Evolutionary conservation across 441 rosid genomes (phyloP), one percentile per base, ranked within the genome.

Genomic region (Bruguiera hainesii): DNA sequence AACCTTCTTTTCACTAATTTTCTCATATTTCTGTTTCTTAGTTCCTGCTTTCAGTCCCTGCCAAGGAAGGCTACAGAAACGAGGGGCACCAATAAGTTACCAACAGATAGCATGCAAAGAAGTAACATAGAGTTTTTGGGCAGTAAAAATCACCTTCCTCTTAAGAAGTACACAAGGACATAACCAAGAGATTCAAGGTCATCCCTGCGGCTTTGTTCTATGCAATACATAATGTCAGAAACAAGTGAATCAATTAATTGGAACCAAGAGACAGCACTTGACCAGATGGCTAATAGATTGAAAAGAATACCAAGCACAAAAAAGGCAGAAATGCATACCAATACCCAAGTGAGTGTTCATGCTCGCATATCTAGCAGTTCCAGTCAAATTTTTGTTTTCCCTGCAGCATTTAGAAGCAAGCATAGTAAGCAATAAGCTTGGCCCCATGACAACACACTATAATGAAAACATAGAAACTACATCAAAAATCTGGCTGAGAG

Each of bases 341-440:
- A 93, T 93, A 35, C 98, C 98, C 55, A 93, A 82, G 81, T 93
- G 98, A 74, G 97, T 93, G 69, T 90, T 93, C 96, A 90, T 89
- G 85, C 98, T 93, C 11, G 98, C 97, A 84, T 91, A 93, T 84
- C 98, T 87, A 19, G 97, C 98, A 77, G 98, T 93, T 66, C 98
- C 97, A 21, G 97, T 91, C 74, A 93, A 85, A 76, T 89, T 93
- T 74, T 91, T 91, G 66, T 93, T 93, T 80, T 93, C 98, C 78
- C 98, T 93, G 85, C 71, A 85, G 20, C 3, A 11, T 26, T 21
- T 28, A 49, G 29, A 15, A 56, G 63, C 57, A 48, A 56, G 64
- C 63, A 66, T 7, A n/a, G 15, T 68, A 33, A 68, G 18, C 29
- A 63, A 28, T 26, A 53, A 29, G 55, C 63, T 62, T 33, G 19